Evolutionary conservation across 1,284 basidiomycete species (phyloP), one percentile per base, ranked within the genome.

Genomic region (Tetrapyrgos nigripes): DNA sequence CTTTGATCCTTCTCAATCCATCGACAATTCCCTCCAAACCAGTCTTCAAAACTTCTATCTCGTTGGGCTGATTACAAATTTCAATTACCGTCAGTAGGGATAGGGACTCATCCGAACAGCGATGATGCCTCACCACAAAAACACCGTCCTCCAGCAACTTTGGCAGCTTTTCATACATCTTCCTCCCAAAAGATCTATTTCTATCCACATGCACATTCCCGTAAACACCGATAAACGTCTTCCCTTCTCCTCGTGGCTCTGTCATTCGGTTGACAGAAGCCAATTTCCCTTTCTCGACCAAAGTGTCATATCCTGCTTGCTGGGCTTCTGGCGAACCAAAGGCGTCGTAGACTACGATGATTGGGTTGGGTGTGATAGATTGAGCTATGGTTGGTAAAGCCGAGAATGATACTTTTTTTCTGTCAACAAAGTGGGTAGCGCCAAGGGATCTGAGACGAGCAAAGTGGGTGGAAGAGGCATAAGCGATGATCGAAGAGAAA

Each of bases 41-140:
- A 27, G 50, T 40, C 13, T 59, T 54, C 17, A 66, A 24, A 2
- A 60, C 57, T 27, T 62, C 54, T n/a, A 53, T n/a, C n/a, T 55
- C 29, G 35, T 55, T 58, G 19, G 64, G 63, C 62, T 63, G 35
- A 14, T 59, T 33, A 21, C 3, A 44, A 8, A 17, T 10, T n/a
- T 13, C 4, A 40, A 40, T 21, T 4, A 14, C 19, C 35, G 40
- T 14, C 17, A 17, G 3, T 10, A 21, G 49, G n/a, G n/a, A 14
- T n/a, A 37, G 10, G 14, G n/a, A 55, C 21, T 28, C 13, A 4
- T 31, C n/a, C 17, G 13, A 17, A 60, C 61, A 37, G n/a, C n/a
- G n/a, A n/a, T n/a, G n/a, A n/a, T n/a, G n/a, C n/a, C n/a, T n/a
- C 50, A 68, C 68, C 61, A 64, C 61, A 43, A 70, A 62, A 2